Evolutionary conservation across 495 filamentous ascomycete species (phyloP).

Genomic region (Penicillium desertorum): DNA sequence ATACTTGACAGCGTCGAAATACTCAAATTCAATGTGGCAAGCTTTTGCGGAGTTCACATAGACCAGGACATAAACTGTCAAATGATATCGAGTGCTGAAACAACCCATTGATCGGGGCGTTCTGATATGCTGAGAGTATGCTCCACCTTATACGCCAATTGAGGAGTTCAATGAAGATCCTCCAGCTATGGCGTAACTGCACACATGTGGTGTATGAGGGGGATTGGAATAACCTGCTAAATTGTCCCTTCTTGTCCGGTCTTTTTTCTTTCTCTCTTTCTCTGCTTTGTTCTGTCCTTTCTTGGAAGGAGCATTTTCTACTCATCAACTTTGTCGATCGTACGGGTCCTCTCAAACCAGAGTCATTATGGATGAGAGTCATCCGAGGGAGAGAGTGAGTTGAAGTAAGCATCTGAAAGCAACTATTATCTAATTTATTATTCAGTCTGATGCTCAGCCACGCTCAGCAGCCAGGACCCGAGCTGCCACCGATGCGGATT

Average conservation of each 20-base stretch:
- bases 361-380: neutral
- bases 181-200: conserved; percentile 3
- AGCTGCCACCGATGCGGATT: conserved; percentile 10
- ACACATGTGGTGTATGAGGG: neutral
- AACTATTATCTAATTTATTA: neutral
- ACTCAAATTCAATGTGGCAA: conserved; percentile 1
- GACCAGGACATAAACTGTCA: conserved; percentile 22
- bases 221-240: neutral
- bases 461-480: conserved; percentile 8
- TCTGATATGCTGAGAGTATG: conserved; percentile 3
- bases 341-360: neutral
- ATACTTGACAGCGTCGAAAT: too few species aligned
- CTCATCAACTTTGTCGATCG: neutral
- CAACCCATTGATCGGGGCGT: neutral
- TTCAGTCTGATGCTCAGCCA: conserved; percentile 1
- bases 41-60: conserved; percentile 2
- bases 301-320: neutral
- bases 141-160: neutral
- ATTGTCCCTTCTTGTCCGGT: neutral
- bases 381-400: conserved; percentile 8
- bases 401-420: neutral
- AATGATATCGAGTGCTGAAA: neutral
- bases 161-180: conserved; percentile 9
- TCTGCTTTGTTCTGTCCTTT: neutral
- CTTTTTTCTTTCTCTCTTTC: neutral